Conservation (phyloP, 2,329 filamentous ascomycete species). For the Aspergillus tanneri region DNA sequence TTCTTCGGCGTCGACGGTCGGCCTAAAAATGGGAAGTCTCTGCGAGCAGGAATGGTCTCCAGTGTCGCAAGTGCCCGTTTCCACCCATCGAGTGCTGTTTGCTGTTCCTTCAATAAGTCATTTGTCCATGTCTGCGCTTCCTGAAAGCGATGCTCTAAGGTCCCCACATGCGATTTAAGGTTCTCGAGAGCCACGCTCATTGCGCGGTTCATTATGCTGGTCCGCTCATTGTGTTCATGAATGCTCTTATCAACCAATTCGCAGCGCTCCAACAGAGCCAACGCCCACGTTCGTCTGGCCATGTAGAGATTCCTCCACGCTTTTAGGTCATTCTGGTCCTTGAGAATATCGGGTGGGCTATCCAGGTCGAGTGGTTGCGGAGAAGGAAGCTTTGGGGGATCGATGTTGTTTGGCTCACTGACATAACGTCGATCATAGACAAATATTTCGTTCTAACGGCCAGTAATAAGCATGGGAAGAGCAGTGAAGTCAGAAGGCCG, state of each 20-base stretch:
- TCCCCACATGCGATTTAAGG: conserved; percentile 49
- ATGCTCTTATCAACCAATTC: conserved; percentile 61
- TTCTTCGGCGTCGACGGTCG: conserved; percentile 43
- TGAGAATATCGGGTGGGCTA: conserved; percentile 73
- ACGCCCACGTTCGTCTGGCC: conserved; percentile 75
- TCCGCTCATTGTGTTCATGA: conserved; percentile 52
- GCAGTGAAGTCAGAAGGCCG: background rate
- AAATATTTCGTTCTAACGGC: conserved; percentile 74
- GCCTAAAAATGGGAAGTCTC: conserved; percentile 44
- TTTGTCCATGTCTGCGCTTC: conserved; percentile 49
- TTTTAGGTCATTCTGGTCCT: conserved; percentile 73
- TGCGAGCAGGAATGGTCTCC: conserved; percentile 44
- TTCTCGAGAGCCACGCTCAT: conserved; percentile 85
- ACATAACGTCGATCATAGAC: conserved; percentile 83
- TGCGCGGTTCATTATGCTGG: conserved; percentile 65
- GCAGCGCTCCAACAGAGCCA: conserved; percentile 68
- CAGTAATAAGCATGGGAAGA: conserved; percentile 1
- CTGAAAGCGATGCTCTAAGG: conserved; percentile 45
- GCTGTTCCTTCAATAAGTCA: conserved; percentile 46
- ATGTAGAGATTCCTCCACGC: conserved; percentile 90
- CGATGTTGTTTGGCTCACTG: conserved; percentile 43
- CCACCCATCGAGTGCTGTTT: conserved; percentile 46
- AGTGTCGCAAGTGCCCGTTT: conserved; percentile 38
- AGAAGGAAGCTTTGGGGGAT: conserved; percentile 54
- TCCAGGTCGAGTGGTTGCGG: conserved; percentile 60